Conservation (phyloP, 257 asterid species). For the Thymus quinquecostatus region DNA sequence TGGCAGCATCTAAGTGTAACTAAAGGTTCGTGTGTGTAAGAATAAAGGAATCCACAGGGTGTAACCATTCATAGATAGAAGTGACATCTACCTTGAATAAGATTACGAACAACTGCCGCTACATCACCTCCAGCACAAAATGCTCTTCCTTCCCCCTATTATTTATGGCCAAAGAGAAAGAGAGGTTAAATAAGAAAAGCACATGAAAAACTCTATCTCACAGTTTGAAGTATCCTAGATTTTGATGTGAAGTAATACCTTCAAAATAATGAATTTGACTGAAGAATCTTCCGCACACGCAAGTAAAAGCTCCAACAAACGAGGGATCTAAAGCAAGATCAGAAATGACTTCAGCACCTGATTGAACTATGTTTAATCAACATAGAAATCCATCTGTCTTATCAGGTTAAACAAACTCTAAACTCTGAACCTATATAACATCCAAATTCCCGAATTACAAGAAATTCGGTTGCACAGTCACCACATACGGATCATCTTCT, state of each 20-base stretch:
- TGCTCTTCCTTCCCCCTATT: conserved; percentile 83
- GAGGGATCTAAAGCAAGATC: conserved; percentile 57
- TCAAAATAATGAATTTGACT: conserved; percentile 71
- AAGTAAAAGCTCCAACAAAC: conserved; percentile 67
- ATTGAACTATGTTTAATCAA: conserved; percentile 10
- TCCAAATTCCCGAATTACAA: neutral
- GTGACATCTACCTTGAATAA: conserved; percentile 50
- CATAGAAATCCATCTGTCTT: neutral
- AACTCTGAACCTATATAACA: conserved; percentile 7
- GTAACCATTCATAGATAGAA: conserved; percentile 6
- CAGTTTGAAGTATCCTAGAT: neutral
- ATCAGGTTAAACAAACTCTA: neutral
- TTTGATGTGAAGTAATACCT: conserved; percentile 51
- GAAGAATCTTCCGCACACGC: conserved; percentile 56
- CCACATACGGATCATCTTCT: conserved; percentile 11
- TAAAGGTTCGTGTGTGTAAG: conserved; percentile 16
- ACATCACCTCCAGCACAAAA: conserved; percentile 99
- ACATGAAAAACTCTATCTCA: neutral
- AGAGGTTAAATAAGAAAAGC: conserved; percentile 4
- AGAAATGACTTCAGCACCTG: conserved; percentile 22
- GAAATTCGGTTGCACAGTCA: neutral
- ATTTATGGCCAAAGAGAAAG: conserved; percentile 10
- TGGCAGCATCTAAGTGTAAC: neutral
- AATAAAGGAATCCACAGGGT: conserved; percentile 11
- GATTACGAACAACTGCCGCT: conserved; percentile 63